Evolutionary conservation across 2,329 filamentous ascomycete species (phyloP).

Genomic region (Exophiala dermatitidis): DNA sequence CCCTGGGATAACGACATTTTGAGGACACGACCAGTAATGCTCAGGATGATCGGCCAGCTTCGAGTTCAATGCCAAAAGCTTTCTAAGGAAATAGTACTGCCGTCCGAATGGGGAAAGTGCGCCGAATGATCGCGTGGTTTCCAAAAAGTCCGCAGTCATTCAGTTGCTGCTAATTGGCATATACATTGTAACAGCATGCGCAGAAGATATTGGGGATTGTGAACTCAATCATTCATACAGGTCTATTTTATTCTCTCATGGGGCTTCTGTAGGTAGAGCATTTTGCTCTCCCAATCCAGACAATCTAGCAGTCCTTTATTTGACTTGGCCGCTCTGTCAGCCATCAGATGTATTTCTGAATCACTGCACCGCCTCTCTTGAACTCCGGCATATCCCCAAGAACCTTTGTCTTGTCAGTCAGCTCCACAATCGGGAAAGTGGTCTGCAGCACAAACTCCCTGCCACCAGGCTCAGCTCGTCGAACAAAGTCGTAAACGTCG

Average conservation of each 20-base stretch:
- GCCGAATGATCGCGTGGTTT: not conserved
- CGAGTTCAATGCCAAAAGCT: not conserved
- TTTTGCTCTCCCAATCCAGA: not conserved
- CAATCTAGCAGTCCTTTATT: not conserved
- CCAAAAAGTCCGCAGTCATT: no score
- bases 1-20: constrained; percentile 18
- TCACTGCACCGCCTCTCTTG: constrained; percentile 45
- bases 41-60: not conserved
- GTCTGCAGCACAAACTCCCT: constrained; percentile 57
- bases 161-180: no score
- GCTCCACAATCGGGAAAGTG: constrained; percentile 58
- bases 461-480: constrained; percentile 45
- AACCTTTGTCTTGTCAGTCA: constrained; percentile 46
- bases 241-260: no score
- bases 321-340: no score
- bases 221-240: no score
- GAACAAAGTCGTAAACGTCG: constrained; percentile 57
- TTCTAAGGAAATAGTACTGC: not conserved
- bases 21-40: not conserved
- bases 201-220: no score
- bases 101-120: constrained; percentile 1
- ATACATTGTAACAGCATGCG: no score
- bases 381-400: constrained; percentile 45
- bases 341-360: constrained; percentile 39
- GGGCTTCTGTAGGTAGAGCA: no score